These are phyloP conservation scores for Irpex sp. DNA, from an alignment of 1,284 basidiomycete species.

Conservation along the genomic window DNA sequence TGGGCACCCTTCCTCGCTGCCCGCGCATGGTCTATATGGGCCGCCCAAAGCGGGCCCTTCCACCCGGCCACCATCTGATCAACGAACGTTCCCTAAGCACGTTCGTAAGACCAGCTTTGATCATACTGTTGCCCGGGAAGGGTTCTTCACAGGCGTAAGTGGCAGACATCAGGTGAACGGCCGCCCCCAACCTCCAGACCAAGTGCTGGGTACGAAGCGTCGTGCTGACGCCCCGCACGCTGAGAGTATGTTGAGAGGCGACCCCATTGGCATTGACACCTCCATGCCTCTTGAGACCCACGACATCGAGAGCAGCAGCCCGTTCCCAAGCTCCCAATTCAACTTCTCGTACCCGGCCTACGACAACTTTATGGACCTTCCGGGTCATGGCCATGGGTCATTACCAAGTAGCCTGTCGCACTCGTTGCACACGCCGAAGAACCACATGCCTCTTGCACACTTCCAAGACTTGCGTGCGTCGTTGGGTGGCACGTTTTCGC, in stretches of 20 bases:
- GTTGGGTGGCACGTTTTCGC: slow-evolving; percentile 25
- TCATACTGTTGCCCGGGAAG: slow-evolving; percentile 76
- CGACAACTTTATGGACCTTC: slow-evolving; percentile 64
- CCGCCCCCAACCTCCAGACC: slow-evolving; percentile 61
- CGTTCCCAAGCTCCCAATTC: slow-evolving; percentile 74
- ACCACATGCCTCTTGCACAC: slow-evolving; percentile 20
- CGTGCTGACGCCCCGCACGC: slow-evolving; percentile 71
- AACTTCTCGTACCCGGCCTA: slow-evolving; percentile 73
- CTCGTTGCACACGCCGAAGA: slow-evolving; percentile 18
- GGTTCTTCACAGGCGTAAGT: slow-evolving; percentile 50
- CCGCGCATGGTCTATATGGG: slow-evolving; percentile 59
- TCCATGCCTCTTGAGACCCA: slow-evolving; percentile 16
- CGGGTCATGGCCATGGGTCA: slow-evolving; percentile 13
- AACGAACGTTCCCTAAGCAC: slow-evolving; percentile 69
- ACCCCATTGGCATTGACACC: slow-evolving; percentile 58
- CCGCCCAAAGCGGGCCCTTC: slow-evolving; percentile 40
- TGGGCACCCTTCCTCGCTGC: slow-evolving; percentile 66
- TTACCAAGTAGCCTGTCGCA: slow-evolving; percentile 18
- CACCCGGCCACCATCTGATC: slow-evolving; percentile 34
- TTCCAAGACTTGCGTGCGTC: slow-evolving; percentile 31
- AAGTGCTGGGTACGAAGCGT: slow-evolving; percentile 64
- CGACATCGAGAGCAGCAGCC: slow-evolving; percentile 32
- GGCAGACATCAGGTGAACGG: slow-evolving; percentile 79
- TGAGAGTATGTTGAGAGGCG: slow-evolving; percentile 73
- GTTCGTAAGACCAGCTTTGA: slow-evolving; percentile 92